Evolutionary conservation across 2,329 filamentous ascomycete species (phyloP).

Genomic region (Emergomyces pasteurianus): DNA sequence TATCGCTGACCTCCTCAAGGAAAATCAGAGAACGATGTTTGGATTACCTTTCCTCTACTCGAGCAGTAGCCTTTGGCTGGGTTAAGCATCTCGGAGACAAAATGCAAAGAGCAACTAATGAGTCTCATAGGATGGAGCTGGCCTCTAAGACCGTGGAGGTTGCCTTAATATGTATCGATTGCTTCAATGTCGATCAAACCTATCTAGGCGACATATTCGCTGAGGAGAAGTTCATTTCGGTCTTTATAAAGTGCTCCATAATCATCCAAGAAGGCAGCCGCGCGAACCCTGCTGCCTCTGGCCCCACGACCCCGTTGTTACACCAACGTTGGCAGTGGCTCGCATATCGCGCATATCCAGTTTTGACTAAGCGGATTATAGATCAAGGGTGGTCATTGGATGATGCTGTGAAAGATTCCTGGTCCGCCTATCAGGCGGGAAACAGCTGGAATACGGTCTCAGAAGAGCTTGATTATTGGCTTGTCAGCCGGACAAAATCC

Average conservation of each 20-base stretch:
- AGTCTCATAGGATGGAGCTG: conserved; percentile 21
- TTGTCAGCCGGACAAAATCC: conserved; percentile 5
- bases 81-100: conserved; percentile 12
- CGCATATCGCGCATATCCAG: conserved; percentile 8
- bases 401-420: conserved; percentile 14
- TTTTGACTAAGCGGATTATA: conserved; percentile 10
- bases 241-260: conserved; percentile 30
- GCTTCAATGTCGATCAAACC: conserved; percentile 33
- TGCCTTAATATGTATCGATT: conserved; percentile 31
- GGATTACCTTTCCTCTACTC: conserved; percentile 6
- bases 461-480: conserved; percentile 8
- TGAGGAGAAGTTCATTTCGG: conserved; percentile 15
- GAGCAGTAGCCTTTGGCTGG: conserved; percentile 29
- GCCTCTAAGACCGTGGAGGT: conserved; percentile 26
- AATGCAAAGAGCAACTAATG: conserved; percentile 8
- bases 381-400: conserved; percentile 13
- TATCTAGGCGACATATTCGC: conserved; percentile 20
- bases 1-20: conserved; percentile 32
- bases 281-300: too few relatives aligned
- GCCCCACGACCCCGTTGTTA: conserved; percentile 9
- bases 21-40: conserved; percentile 23
- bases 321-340: conserved; percentile 16
- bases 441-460: conserved; percentile 15
- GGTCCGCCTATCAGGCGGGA: conserved; percentile 18
- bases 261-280: conserved; percentile 25